Base-by-base conservation (phyloP, 805 yeast genomes). In the Starmerella apis region DNA sequence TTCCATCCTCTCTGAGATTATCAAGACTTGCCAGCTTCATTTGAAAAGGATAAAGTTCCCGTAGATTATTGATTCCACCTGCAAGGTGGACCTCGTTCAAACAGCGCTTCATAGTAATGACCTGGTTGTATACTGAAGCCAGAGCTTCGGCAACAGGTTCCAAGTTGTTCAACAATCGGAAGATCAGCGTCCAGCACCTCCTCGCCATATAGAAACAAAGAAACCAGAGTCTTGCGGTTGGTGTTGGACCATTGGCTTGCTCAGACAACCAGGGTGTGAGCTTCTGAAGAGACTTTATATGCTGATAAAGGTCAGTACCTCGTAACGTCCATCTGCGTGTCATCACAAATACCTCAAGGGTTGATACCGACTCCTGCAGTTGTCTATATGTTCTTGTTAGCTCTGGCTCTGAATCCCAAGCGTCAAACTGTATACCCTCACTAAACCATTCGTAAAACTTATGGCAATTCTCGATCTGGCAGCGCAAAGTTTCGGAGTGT, bases 261-360 rank as follows among this genome's bases (percentile, higher is more conserved):
- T 14, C 28, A 20, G 23, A 18, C 14, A 55, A 73, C 55, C 75
- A 63, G 47, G 79, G 82, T 63, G 90, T 96, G 54, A 92, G 80
- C 50, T 72, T 75, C 60, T 78, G 80, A 54, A 92, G 71, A 55
- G 74, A 73, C 61, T 81, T 79, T 66, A 87, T 95, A 64, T 84
- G 88, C 44, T 75, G 74, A 68, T 83, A 92, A 54, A 92, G 72
- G 68, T 92, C 99, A 0, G 98, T 92, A 61, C 88, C 95, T 62
- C 99, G 78, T 69, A 92, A 71, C 2, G 97, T 90, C 99, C 99
- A 92, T 65, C 98, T 77, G 66, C 96, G 80, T 2, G 98, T 92
- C 41, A 92, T 79, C 59, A 90, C 72, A 55, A 92, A 70, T 57
- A 85, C 86, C 59, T 86, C 95, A 53, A 92, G 73, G 18, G 81